These are phyloP conservation scores for Laetiporus sulphureus DNA, from an alignment of 1,284 basidiomycete species.

Conservation along the genomic window DNA sequence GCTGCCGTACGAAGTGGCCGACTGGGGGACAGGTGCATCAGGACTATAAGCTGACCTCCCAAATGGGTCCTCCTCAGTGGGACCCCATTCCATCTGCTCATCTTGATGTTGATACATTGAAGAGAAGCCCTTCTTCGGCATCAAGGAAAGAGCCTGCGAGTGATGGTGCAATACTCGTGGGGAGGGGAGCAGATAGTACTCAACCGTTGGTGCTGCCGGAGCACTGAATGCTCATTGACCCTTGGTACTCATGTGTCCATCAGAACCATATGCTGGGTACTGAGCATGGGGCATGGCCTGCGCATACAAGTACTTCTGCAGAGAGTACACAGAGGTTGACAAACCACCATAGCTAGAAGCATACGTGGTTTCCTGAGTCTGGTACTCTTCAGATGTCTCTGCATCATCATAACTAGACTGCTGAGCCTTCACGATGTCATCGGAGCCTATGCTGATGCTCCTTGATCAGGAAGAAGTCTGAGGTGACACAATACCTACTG, in stretches of 20 bases:
- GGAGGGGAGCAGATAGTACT: constrained; percentile 14
- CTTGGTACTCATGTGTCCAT: background rate
- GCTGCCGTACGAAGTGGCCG: background rate
- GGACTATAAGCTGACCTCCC: too few relatives aligned
- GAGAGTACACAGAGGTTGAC: background rate
- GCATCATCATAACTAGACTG: constrained; percentile 10
- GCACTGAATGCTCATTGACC: constrained; percentile 14
- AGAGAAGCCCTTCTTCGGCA: constrained; percentile 6
- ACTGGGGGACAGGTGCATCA: background rate
- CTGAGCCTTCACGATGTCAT: constrained; percentile 8
- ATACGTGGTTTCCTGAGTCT: constrained; percentile 11
- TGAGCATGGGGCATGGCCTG: background rate
- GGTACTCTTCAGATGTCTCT: constrained; percentile 2
- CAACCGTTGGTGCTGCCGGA: constrained; percentile 11
- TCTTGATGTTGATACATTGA: background rate
- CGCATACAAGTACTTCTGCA: background rate
- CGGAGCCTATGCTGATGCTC: constrained; percentile 18
- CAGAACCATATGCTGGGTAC: constrained; percentile 5
- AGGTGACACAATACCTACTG: constrained; percentile 8
- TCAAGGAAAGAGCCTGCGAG: constrained; percentile 1
- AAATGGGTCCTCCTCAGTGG: background rate
- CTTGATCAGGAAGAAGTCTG: constrained; percentile 20
- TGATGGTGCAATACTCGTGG: constrained; percentile 7
- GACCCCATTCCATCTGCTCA: background rate
- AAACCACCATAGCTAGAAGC: background rate